Percentiles rank a stretch among this genome's conserved stretches.
phyloP scores from a whole-genome alignment of 108 stramenopile genomes.

The Cyclotella choctawhatcheeana region DNA sequence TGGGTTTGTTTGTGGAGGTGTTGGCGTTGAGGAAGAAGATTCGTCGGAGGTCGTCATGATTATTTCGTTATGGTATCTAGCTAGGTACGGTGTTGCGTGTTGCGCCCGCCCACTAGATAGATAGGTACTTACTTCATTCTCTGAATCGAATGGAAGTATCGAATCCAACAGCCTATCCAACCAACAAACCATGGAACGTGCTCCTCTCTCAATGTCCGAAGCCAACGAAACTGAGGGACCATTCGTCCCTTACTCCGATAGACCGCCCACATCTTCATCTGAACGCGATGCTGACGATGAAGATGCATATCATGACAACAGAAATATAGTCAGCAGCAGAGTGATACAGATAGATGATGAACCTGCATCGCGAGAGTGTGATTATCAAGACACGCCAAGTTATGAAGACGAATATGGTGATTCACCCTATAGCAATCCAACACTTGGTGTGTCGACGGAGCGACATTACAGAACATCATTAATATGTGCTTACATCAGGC shows the following conservation, averaged over 20 bases:
- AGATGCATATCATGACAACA: not conserved
- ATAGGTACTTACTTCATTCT: no score
- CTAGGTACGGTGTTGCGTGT: not conserved
- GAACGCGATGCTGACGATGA: not conserved
- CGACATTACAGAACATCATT: slow-evolving; percentile 16
- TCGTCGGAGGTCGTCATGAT: slow-evolving; percentile 18
- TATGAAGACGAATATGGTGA: not conserved
- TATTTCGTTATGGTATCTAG: not conserved
- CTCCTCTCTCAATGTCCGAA: slow-evolving; percentile 16
- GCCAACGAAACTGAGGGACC: slow-evolving; percentile 19
- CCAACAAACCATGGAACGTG: slow-evolving; percentile 16
- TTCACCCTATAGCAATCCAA: not conserved
- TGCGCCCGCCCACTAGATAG: no score
- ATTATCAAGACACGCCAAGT: no score
- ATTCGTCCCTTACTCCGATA: slow-evolving; percentile 21
- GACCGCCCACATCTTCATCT: not conserved
- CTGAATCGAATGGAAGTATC: not conserved
- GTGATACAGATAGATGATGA: not conserved
- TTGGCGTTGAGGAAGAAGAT: slow-evolving; percentile 17
- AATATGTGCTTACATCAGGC: slow-evolving; percentile 17
- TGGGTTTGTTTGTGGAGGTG: slow-evolving; percentile 17
- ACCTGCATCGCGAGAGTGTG: not conserved
- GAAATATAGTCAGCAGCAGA: not conserved
- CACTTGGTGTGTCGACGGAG: not conserved
- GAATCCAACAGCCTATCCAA: not conserved